Conservation (phyloP, 495 filamentous ascomycete species). For the Talaromyces liani region DNA sequence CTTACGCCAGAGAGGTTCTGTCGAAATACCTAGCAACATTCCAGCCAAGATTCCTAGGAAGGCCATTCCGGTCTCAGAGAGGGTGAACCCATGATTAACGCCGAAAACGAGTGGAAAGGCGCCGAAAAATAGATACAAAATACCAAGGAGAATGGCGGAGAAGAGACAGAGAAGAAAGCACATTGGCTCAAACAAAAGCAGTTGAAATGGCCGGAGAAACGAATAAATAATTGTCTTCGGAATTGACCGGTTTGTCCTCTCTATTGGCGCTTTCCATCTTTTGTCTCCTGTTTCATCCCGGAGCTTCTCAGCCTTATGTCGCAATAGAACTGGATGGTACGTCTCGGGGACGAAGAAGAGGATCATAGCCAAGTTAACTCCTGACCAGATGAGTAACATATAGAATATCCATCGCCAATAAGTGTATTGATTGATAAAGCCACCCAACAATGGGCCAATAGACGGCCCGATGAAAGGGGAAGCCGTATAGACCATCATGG, state of each 20-base stretch:
- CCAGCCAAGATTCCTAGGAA: conserved; percentile 63
- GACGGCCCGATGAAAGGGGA: conserved; percentile 66
- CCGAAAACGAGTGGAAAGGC: conserved; percentile 66
- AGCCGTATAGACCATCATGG: conserved; percentile 73
- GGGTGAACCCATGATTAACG: conserved; percentile 56
- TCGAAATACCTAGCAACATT: conserved; percentile 48
- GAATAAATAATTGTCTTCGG: conserved; percentile 15
- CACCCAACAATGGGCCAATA: conserved; percentile 41
- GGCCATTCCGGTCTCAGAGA: conserved; percentile 57
- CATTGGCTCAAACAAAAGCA: conserved; percentile 68
- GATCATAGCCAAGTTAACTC: conserved; percentile 41
- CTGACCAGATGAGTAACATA: conserved; percentile 59
- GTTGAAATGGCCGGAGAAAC: conserved; percentile 61
- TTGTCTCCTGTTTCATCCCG: conserved; percentile 50
- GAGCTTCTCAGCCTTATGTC: conserved; percentile 51
- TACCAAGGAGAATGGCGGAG: conserved; percentile 59
- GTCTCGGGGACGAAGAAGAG: conserved; percentile 64
- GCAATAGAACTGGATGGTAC: conserved; percentile 57
- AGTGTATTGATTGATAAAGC: conserved; percentile 56
- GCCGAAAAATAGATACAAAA: conserved; percentile 77
- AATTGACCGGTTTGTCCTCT: too few relatives aligned
- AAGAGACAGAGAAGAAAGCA: conserved; percentile 58
- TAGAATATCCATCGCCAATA: conserved; percentile 69
- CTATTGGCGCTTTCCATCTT: too few relatives aligned
- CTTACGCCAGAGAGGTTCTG: conserved; percentile 54